A percentile compares a stretch with the other conserved stretches of the same genome.
Evolutionary conservation across 2,329 filamentous ascomycete species (phyloP).

Genomic region (Diaporthe aspalathi): DNA sequence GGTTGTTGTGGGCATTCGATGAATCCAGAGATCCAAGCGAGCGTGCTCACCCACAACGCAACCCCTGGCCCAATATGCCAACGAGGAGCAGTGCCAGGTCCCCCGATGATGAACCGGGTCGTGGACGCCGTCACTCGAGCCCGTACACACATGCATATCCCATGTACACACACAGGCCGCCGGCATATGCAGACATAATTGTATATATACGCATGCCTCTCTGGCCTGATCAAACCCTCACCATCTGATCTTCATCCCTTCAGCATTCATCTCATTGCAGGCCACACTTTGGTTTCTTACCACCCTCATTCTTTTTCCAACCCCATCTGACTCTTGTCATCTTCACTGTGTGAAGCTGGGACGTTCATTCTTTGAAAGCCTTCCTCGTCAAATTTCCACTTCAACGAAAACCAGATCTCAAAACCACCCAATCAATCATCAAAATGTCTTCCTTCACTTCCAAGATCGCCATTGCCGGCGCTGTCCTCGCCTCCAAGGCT

Average conservation of each 20-base stretch:
- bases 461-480: conserved; percentile 42
- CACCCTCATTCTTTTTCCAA: conserved; percentile 31
- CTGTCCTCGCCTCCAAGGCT: conserved; percentile 44
- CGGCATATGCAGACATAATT: background rate
- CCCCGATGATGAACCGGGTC: background rate
- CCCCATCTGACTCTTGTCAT: conserved; percentile 27
- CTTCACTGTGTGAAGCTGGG: conserved; percentile 42
- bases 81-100: background rate
- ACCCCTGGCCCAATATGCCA: conserved; percentile 6
- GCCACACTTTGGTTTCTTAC: conserved; percentile 32
- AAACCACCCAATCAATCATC: background rate
- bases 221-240: background rate
- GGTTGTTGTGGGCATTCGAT: conserved; percentile 8
- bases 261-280: conserved; percentile 34
- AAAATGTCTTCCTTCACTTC: conserved; percentile 41
- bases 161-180: background rate
- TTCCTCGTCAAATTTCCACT: conserved; percentile 16
- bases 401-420: background rate
- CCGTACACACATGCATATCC: background rate
- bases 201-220: conserved; percentile 15
- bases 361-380: conserved; percentile 33
- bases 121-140: too few relatives aligned
- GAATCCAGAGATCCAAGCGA: conserved; percentile 17
- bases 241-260: background rate
- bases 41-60: background rate